These are phyloP conservation scores for Besnoitia besnoiti DNA, from an alignment of 169 alveolate species.

Conservation along the genomic window DNA sequence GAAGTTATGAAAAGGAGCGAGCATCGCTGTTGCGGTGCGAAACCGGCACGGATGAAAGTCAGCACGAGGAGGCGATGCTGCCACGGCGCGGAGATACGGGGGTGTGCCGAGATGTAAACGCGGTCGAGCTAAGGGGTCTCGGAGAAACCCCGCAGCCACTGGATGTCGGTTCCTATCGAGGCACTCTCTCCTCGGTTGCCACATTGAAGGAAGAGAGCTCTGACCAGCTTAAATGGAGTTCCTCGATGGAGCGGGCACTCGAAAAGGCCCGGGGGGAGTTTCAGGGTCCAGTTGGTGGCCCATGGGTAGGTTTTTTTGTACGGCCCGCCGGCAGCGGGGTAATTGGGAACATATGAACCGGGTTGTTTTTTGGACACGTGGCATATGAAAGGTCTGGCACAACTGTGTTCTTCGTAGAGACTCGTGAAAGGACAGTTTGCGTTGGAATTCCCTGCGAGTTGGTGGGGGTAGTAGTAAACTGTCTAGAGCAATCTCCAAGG, in stretches of 20 bases:
- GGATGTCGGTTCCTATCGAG: background rate
- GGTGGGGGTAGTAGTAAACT: too few relatives aligned
- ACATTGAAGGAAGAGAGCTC: background rate
- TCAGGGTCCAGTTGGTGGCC: constrained; percentile 46
- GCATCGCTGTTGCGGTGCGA: background rate
- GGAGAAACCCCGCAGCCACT: background rate
- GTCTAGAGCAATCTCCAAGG: background rate
- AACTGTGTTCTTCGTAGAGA: too few relatives aligned
- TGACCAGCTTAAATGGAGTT: background rate
- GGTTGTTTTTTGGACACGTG: too few relatives aligned
- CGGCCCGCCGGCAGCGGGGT: background rate
- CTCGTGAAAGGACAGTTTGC: too few relatives aligned
- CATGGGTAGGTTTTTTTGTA: background rate
- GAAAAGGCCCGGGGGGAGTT: constrained; percentile 24
- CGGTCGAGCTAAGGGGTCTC: background rate
- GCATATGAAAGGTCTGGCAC: too few relatives aligned
- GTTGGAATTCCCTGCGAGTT: too few relatives aligned
- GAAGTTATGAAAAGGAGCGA: background rate
- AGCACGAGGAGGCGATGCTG: background rate
- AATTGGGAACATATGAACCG: too few relatives aligned
- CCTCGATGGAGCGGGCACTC: constrained; percentile 20
- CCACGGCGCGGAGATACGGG: background rate
- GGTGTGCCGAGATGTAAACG: background rate
- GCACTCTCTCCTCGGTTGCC: background rate
- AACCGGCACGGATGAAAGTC: background rate